These are phyloP conservation scores for Sarcomyxa edulis DNA, from an alignment of 768 basidiomycete genomes.

Conservation along the genomic window DNA sequence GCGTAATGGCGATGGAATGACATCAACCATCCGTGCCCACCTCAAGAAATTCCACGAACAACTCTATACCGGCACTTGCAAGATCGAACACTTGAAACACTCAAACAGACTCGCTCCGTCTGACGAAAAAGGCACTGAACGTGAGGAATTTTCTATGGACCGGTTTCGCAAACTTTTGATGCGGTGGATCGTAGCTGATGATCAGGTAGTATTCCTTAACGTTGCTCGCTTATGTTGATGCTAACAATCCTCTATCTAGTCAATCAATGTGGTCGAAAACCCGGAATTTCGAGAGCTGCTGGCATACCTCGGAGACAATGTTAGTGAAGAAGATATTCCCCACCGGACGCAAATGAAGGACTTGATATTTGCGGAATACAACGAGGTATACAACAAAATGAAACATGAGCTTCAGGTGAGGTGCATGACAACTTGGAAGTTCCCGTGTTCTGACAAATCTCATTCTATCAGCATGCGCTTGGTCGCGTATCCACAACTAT, in stretches of 20 bases:
- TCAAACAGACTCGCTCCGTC: conserved; percentile 3
- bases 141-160: conserved; percentile 13
- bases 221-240: not conserved
- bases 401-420: conserved; percentile 18
- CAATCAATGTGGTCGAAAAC: conserved; percentile 31
- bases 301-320: conserved; percentile 16
- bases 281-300: conserved; percentile 25
- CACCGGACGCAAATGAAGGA: conserved; percentile 25
- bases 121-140: not conserved
- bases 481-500: conserved; percentile 26
- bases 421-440: conserved; percentile 4
- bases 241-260: conserved; percentile 15
- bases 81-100: conserved; percentile 11
- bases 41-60: conserved; percentile 13
- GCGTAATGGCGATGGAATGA: conserved; percentile 15
- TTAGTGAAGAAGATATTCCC: conserved; percentile 24
- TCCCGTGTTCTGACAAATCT: conserved; percentile 8
- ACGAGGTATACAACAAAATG: conserved; percentile 14
- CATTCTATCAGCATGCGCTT: conserved; percentile 14
- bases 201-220: conserved; percentile 27
- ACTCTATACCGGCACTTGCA: conserved; percentile 10
- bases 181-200: conserved; percentile 20
- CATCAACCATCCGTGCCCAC: conserved; percentile 17
- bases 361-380: conserved; percentile 19
- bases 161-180: conserved; percentile 14